Percentiles rank a stretch among this genome's conserved stretches.
These are phyloP conservation scores for Candida sojae DNA, from an alignment of 1,139 yeast genomes.

Conservation along the genomic window DNA sequence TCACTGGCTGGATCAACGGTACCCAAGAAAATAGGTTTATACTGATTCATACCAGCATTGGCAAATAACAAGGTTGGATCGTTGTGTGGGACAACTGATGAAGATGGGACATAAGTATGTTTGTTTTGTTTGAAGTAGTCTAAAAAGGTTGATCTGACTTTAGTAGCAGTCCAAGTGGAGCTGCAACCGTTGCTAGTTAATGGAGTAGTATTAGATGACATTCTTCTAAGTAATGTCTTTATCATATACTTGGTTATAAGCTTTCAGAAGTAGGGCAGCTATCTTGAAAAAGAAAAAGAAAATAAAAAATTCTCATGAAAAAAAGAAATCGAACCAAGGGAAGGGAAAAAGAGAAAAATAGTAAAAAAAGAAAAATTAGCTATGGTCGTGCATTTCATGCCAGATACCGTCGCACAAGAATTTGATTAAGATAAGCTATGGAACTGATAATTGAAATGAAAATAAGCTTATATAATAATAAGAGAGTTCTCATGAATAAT, in stretches of 20 bases:
- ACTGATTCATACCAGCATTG: slow-evolving; percentile 99
- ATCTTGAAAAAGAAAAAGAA: not conserved
- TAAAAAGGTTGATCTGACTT: slow-evolving; percentile 85
- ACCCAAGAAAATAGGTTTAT: slow-evolving; percentile 94
- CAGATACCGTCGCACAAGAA: too few relatives aligned
- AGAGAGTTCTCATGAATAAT: too few relatives aligned
- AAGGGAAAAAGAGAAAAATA: not conserved
- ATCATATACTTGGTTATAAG: not conserved
- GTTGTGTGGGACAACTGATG: slow-evolving; percentile 95
- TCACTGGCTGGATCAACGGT: slow-evolving; percentile 95
- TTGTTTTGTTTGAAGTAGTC: slow-evolving; percentile 69
- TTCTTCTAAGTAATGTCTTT: slow-evolving; percentile 6
- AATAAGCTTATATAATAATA: too few relatives aligned
- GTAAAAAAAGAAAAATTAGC: too few relatives aligned
- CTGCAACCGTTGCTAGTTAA: not conserved
- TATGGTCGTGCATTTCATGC: not conserved
- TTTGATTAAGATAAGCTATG: too few relatives aligned
- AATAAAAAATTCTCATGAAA: not conserved
- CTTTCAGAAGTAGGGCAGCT: not conserved
- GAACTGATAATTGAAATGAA: too few relatives aligned
- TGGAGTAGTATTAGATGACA: slow-evolving; percentile 2
- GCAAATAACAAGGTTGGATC: slow-evolving; percentile 96
- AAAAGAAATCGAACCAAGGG: not conserved
- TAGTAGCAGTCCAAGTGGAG: slow-evolving; percentile 60
- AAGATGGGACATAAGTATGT: slow-evolving; percentile 86